Evolutionary conservation across 2,329 filamentous ascomycete species (phyloP).

Genomic region (Aspergillus clavatus): DNA sequence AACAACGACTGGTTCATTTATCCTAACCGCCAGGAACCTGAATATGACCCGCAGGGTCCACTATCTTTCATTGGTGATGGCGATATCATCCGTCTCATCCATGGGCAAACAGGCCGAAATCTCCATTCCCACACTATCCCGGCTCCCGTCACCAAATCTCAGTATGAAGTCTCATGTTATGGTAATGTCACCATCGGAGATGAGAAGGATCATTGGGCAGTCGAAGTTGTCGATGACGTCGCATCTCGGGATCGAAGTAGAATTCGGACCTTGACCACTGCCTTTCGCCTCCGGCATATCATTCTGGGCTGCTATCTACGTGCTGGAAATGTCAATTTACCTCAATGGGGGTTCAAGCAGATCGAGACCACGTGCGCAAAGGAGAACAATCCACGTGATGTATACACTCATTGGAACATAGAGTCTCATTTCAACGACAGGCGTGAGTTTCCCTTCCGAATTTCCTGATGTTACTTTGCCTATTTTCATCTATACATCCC

Average conservation of each 20-base stretch:
- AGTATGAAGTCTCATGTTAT: constrained; percentile 92
- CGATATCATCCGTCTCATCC: constrained; percentile 77
- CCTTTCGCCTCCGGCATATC: constrained; percentile 81
- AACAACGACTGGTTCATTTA: constrained; percentile 99
- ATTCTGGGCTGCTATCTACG: constrained; percentile 87
- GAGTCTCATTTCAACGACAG: constrained; percentile 93
- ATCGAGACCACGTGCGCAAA: constrained; percentile 96
- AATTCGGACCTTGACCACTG: constrained; percentile 85
- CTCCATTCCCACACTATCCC: constrained; percentile 89
- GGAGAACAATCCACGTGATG: constrained; percentile 83
- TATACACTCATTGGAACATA: constrained; percentile 98
- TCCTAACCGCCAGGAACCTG: constrained; percentile 73
- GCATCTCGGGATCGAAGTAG: constrained; percentile 78
- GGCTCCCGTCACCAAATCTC: constrained; percentile 81
- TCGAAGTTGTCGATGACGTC: constrained; percentile 88
- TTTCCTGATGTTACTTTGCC: no score
- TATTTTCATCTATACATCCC: no score
- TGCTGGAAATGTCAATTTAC: constrained; percentile 91
- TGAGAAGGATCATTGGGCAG: constrained; percentile 93
- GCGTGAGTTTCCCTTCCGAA: no score
- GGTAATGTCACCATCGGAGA: constrained; percentile 94
- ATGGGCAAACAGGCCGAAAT: constrained; percentile 93
- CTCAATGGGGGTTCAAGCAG: constrained; percentile 99
- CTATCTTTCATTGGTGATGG: constrained; percentile 72
- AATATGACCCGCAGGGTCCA: constrained; percentile 67